Conservation (phyloP, 306 rosid genomes). For the Betula pendula region DNA sequence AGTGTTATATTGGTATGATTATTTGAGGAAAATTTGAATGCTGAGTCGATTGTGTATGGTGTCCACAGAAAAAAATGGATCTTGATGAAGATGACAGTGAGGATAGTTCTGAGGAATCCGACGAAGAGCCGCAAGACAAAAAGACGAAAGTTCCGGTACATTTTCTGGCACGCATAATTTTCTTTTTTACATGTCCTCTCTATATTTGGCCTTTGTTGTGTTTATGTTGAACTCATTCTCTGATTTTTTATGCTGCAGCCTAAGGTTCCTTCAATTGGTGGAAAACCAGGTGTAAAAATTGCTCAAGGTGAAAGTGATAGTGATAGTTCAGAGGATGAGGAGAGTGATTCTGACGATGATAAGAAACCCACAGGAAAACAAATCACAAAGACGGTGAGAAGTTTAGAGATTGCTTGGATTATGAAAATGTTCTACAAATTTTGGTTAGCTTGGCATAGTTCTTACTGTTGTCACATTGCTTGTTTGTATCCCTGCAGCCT, state of each 20-base stretch:
- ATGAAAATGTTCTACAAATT: neutral
- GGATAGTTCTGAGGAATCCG: slow-evolving; percentile 51
- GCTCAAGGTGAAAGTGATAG: slow-evolving; percentile 25
- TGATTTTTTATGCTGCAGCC: neutral
- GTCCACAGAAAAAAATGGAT: slow-evolving; percentile 45
- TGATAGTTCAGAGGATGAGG: slow-evolving; percentile 27
- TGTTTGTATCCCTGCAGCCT: slow-evolving; percentile 24
- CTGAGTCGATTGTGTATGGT: neutral
- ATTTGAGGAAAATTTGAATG: neutral
- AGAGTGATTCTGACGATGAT: slow-evolving; percentile 11
- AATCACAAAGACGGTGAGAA: slow-evolving; percentile 19
- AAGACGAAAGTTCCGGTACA: slow-evolving; percentile 41
- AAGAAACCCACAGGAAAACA: slow-evolving; percentile 17
- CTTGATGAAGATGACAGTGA: slow-evolving; percentile 37
- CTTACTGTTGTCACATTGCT: neutral
- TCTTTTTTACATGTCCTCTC: neutral
- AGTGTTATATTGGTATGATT: neutral
- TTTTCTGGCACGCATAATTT: no score
- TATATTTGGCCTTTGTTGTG: neutral
- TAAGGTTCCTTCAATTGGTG: slow-evolving; percentile 17
- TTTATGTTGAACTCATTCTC: neutral
- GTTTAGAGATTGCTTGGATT: neutral
- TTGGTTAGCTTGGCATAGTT: neutral
- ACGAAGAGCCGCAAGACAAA: slow-evolving; percentile 45
- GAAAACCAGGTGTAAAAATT: slow-evolving; percentile 21